Evolutionary conservation across 139 green algal genomes (phyloP), one percentile per base, ranked within the genome.

Genomic region (Volvox reticuliferus): DNA sequence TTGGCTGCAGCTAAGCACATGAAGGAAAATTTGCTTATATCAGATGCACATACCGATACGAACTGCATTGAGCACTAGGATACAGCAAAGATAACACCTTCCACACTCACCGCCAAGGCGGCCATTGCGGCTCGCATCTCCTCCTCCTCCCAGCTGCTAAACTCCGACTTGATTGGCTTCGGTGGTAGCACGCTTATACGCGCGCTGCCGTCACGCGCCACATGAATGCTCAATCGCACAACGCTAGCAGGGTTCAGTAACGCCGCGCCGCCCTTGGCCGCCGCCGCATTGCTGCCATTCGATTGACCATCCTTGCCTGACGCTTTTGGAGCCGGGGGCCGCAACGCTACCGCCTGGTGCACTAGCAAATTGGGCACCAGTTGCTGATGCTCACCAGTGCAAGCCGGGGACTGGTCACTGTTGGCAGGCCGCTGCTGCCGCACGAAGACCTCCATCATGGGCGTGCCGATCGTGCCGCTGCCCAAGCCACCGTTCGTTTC

Each of bases 361-460:
- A 91, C 87, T 33, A 91, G 83, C 36, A 36, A 9, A 65, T 73
- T 1, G n/a, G 83, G 44, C 55, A 85, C 37, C 92, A 91, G 22
- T 50, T 86, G 86, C 75, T 33, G 78, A 44, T 89, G 83, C 62
- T 61, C n/a, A 32, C 71, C 65, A 24, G 24, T 32, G 71, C 71
- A 14, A 79, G 9, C 67, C 33, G 36, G 68, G n/a, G 2, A 36
- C 76, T 61, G 76, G 33, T 62, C 30, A 36, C 2, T 2, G 18
- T 14, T 62, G 33, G 33, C 76, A 35, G 32, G 33, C 33, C 17
- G 50, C 30, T 93, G 69, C 61, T 84, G 88, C 35, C 92, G 88
- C 30, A 97, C 35, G 71, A 96, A 98, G 0, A 98, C 90, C 93
- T 98, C 96, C 88, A 98, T 85, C 63, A 96, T 88, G 20, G 95